A percentile compares a stretch with the other conserved stretches of the same genome.
These are phyloP conservation scores for Pyrus bretschneideri DNA, from an alignment of 306 rosid species.

Conservation along the genomic window DNA sequence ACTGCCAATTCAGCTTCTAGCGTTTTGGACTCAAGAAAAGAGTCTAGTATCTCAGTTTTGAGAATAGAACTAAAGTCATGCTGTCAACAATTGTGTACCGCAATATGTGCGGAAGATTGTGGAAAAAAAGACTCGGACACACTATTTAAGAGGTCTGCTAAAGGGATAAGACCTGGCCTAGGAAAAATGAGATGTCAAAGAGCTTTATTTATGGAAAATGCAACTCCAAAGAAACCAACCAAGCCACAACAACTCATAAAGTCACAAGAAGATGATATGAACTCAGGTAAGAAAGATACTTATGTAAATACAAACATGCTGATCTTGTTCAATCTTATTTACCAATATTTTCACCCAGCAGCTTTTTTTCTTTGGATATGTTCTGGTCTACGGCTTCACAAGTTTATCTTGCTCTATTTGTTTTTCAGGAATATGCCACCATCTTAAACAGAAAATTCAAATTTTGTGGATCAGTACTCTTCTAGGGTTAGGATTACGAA, in stretches of 20 bases:
- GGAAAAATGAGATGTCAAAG: constrained; percentile 16
- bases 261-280: constrained; percentile 12
- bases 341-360: not conserved
- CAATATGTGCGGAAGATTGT: constrained; percentile 1
- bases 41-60: constrained; percentile 11
- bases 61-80: constrained; percentile 3
- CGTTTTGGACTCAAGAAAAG: constrained; percentile 15
- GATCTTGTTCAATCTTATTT: constrained; percentile 3
- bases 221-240: not conserved
- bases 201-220: constrained; percentile 7
- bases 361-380: not conserved
- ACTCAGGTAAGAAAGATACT: constrained; percentile 17
- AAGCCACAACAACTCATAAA: not conserved
- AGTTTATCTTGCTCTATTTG: constrained; percentile 12
- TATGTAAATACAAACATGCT: not conserved
- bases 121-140: constrained; percentile 6
- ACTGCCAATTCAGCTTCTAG: not conserved
- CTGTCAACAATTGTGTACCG: not conserved
- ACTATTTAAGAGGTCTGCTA: constrained; percentile 1
- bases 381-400: not conserved
- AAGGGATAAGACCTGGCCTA: constrained; percentile 4
- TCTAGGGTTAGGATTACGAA: constrained; percentile 26
- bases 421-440: constrained; percentile 22
- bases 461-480: constrained; percentile 17
- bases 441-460: constrained; percentile 18